These are phyloP conservation scores for Pyrus betulifolia DNA, from an alignment of 306 rosid genomes.

Conservation along the genomic window DNA sequence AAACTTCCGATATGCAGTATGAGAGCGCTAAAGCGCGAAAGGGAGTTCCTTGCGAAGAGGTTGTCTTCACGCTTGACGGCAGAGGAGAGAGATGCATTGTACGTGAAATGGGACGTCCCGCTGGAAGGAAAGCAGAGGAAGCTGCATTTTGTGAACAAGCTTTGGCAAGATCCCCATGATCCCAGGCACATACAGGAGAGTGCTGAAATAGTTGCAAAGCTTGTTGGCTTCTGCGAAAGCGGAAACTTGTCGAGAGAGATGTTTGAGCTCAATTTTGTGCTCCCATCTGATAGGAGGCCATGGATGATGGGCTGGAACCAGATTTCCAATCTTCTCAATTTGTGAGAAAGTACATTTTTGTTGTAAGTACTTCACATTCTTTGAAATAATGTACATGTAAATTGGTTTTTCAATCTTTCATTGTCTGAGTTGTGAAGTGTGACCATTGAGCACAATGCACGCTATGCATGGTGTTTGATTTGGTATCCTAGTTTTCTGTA, in stretches of 20 bases:
- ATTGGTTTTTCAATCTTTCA: conserved; percentile 25
- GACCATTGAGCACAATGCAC: conserved; percentile 3
- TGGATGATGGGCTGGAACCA: conserved; percentile 92
- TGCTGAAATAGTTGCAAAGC: conserved; percentile 90
- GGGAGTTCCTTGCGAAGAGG: conserved; percentile 95
- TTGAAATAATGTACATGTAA: conserved; percentile 38
- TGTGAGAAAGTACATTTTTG: conserved; percentile 36
- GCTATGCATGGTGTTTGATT: conserved; percentile 5
- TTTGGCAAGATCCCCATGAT: conserved; percentile 88
- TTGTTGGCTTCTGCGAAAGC: conserved; percentile 85
- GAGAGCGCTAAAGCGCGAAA: conserved; percentile 74
- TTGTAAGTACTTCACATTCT: conserved; percentile 19
- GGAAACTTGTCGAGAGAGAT: conserved; percentile 95
- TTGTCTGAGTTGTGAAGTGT: neutral
- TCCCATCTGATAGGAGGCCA: conserved; percentile 82
- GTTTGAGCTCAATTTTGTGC: conserved; percentile 88
- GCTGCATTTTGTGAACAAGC: conserved; percentile 82
- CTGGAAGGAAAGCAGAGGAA: conserved; percentile 91
- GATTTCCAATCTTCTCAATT: conserved; percentile 66
- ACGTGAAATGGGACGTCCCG: conserved; percentile 89
- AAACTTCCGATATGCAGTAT: conserved; percentile 40
- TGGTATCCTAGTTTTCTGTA: neutral
- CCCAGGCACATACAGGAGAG: conserved; percentile 77
- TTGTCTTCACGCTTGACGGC: conserved; percentile 59
- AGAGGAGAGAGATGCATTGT: conserved; percentile 82